phyloP scores from a whole-genome alignment of 768 basidiomycete genomes.

The Russula sp. region DNA sequence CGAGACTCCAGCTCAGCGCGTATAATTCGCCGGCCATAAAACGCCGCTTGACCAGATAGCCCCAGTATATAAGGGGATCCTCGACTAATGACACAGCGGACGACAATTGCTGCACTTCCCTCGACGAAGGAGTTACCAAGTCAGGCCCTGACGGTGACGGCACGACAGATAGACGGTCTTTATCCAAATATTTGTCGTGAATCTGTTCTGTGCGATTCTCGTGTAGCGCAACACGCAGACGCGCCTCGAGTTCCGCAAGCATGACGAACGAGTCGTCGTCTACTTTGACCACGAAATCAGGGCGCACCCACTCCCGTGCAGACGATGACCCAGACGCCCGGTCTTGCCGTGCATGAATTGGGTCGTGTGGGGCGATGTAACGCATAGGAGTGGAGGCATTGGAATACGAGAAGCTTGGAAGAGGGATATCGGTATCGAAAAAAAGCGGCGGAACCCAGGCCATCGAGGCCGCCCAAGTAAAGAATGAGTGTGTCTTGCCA shows the following conservation, averaged over 20 bases:
- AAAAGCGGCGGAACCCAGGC: constrained; percentile 88
- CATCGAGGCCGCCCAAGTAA: constrained; percentile 87
- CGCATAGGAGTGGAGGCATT: constrained; percentile 55
- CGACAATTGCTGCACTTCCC: constrained; percentile 5
- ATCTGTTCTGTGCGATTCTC: constrained; percentile 15
- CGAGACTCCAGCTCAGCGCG: constrained; percentile 83
- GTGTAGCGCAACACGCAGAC: constrained; percentile 75
- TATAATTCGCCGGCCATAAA: constrained; percentile 98
- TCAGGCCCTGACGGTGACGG: background rate
- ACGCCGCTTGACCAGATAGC: constrained; percentile 83
- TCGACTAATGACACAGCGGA: constrained; percentile 31
- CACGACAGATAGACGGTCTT: background rate
- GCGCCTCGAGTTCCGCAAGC: constrained; percentile 90
- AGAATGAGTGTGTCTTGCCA: constrained; percentile 90
- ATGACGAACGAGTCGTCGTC: constrained; percentile 97
- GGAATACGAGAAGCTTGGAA: constrained; percentile 63
- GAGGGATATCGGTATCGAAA: constrained; percentile 42
- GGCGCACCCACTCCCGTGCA: constrained; percentile 69
- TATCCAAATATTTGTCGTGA: background rate
- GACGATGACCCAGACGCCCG: constrained; percentile 42
- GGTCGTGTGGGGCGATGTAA: constrained; percentile 68
- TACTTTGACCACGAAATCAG: constrained; percentile 90
- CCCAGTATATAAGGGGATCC: constrained; percentile 84
- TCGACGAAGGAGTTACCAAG: background rate
- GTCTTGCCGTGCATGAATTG: constrained; percentile 55